These are phyloP conservation scores for Komagataea norvegica DNA, from an alignment of 1,139 yeast species.

Conservation along the genomic window DNA sequence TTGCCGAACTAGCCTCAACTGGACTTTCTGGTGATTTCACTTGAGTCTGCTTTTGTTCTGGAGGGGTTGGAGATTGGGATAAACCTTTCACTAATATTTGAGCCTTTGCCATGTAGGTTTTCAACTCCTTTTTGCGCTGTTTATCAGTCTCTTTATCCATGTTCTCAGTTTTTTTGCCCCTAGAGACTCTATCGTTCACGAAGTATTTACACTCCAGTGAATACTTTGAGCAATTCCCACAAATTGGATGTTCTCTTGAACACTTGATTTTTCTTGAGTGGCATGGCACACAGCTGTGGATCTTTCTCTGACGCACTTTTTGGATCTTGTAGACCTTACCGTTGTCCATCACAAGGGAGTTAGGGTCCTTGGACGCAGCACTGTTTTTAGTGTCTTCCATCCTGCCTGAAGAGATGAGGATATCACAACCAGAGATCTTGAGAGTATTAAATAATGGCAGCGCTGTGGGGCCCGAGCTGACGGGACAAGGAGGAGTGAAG, in stretches of 20 bases:
- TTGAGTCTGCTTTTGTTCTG: not conserved
- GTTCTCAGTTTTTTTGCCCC: conserved; percentile 34
- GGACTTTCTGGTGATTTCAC: conserved; percentile 4
- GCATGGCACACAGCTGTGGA: conserved; percentile 54
- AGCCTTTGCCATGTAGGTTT: conserved; percentile 24
- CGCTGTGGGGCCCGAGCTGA: too few relatives aligned
- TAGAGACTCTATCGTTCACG: conserved; percentile 48
- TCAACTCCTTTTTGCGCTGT: conserved; percentile 23
- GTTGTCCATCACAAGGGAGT: conserved; percentile 37
- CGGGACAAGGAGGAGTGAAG: too few relatives aligned
- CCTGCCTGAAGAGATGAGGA: not conserved
- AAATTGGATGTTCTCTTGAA: conserved; percentile 40
- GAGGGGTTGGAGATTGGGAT: conserved; percentile 6
- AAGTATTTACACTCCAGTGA: conserved; percentile 46
- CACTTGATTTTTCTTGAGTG: conserved; percentile 61
- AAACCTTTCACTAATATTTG: conserved; percentile 13
- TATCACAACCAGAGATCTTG: too few relatives aligned
- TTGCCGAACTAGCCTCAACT: not conserved
- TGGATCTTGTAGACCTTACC: conserved; percentile 52
- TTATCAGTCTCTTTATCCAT: conserved; percentile 22
- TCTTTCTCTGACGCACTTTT: conserved; percentile 52
- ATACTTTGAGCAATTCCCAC: conserved; percentile 43
- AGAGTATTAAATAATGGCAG: too few relatives aligned
- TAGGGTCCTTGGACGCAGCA: conserved; percentile 26
- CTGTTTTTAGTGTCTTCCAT: conserved; percentile 8